Conservation (phyloP, 169 alveolate species). For the Cyclospora cayetanensis region DNA sequence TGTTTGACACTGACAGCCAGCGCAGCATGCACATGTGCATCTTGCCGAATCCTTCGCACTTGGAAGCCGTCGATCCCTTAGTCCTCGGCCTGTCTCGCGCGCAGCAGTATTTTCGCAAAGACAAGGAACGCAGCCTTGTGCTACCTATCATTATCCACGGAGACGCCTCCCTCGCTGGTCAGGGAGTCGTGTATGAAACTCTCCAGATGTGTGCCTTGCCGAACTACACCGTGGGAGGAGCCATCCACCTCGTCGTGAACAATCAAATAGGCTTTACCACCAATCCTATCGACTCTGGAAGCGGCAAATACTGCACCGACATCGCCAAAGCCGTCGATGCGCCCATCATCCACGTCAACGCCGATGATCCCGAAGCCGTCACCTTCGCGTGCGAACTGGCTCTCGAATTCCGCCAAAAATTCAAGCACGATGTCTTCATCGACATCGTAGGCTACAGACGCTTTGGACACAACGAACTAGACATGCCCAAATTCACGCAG, state of each 20-base stretch:
- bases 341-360: conserved; percentile 95
- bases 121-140: conserved; percentile 71
- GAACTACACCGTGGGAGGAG: conserved; percentile 80
- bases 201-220: conserved; percentile 91
- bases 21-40: conserved; percentile 82
- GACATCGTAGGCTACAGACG: conserved; percentile 94
- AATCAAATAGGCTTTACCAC: conserved; percentile 97
- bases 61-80: conserved; percentile 94
- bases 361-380: conserved; percentile 94
- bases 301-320: conserved; percentile 91
- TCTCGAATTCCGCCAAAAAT: conserved; percentile 89
- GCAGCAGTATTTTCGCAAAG: conserved; percentile 85
- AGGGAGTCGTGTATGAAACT: conserved; percentile 96
- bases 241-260: conserved; percentile 85
- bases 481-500: conserved; percentile 95
- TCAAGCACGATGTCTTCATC: conserved; percentile 90
- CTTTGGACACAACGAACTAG: conserved; percentile 95
- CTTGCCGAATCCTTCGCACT: conserved; percentile 94
- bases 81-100: conserved; percentile 93
- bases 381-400: conserved; percentile 91
- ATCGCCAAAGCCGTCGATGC: conserved; percentile 92
- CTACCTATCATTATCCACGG: conserved; percentile 94
- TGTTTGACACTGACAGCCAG: conserved; percentile 79
- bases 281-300: conserved; percentile 90
- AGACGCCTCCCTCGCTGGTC: conserved; percentile 96